These are phyloP conservation scores for Pneumocystis sp. DNA, from an alignment of 1,139 yeast species.

Conservation along the genomic window DNA sequence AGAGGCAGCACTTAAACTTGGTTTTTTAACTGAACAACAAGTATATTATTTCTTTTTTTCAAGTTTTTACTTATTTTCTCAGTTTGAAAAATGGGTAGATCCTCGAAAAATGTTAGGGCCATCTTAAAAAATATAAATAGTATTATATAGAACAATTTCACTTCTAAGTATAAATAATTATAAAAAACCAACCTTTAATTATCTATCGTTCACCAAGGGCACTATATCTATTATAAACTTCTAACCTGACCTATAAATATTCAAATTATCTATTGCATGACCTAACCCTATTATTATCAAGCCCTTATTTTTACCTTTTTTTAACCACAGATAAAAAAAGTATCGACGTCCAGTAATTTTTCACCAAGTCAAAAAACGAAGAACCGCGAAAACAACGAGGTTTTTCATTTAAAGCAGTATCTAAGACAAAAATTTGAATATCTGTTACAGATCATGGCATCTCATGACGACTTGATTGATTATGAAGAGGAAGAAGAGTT, in stretches of 20 bases:
- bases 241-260: background rate
- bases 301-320: background rate
- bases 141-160: background rate
- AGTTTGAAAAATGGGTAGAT: constrained; percentile 81
- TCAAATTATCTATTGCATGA: background rate
- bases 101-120: constrained; percentile 98
- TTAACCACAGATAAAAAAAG: background rate
- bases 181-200: no score
- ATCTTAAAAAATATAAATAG: constrained; percentile 16
- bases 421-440: background rate
- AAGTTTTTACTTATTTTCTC: background rate
- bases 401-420: background rate
- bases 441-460: background rate
- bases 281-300: background rate
- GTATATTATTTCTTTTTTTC: background rate
- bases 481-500: constrained; percentile 15
- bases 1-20: constrained; percentile 83
- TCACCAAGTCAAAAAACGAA: background rate
- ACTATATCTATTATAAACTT: background rate
- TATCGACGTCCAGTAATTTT: background rate
- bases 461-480: constrained; percentile 60
- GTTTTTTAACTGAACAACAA: constrained; percentile 59
- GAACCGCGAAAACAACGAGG: background rate
- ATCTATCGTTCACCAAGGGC: background rate
- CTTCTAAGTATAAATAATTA: no score